phyloP scores from a whole-genome alignment of 495 filamentous ascomycete genomes.

The Xylaria nigripes region DNA sequence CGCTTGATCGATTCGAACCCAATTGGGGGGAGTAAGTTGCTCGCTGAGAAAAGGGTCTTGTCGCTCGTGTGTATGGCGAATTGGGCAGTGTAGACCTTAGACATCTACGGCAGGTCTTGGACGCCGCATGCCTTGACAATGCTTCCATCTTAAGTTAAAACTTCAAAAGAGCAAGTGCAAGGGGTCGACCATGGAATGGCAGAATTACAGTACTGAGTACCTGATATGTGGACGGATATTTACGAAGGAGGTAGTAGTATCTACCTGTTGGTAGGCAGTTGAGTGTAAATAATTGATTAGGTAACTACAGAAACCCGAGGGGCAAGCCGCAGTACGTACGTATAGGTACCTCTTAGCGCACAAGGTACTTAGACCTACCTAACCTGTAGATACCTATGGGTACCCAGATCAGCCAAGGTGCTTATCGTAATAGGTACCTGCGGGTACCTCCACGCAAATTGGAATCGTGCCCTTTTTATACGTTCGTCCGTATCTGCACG shows the following conservation, averaged over 20 bases:
- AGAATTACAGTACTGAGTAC: not conserved
- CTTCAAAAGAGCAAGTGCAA: not conserved
- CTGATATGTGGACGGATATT: too few species aligned
- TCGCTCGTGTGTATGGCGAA: slow-evolving; percentile 12
- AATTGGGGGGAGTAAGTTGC: not conserved
- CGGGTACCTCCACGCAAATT: too few species aligned
- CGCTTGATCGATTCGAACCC: not conserved
- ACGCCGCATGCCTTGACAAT: slow-evolving; percentile 13
- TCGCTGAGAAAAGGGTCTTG: slow-evolving; percentile 17
- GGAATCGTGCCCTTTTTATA: not conserved
- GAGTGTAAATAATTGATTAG: not conserved
- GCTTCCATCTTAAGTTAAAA: slow-evolving; percentile 16
- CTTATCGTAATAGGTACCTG: too few species aligned
- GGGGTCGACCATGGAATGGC: not conserved
- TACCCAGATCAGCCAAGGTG: too few species aligned
- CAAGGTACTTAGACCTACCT: too few species aligned
- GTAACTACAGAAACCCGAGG: not conserved
- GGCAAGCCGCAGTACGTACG: not conserved
- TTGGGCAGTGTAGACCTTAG: slow-evolving; percentile 14
- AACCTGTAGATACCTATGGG: not conserved
- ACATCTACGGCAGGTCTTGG: slow-evolving; percentile 22
- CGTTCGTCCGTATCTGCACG: not conserved
- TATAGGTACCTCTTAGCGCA: too few species aligned
- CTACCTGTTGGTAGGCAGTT: not conserved
- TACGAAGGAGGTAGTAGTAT: too few species aligned